A percentile compares a stretch with the other conserved stretches of the same genome.
phyloP scores from a whole-genome alignment of 495 filamentous ascomycete genomes.

The Penicillium atrosanguineum region DNA sequence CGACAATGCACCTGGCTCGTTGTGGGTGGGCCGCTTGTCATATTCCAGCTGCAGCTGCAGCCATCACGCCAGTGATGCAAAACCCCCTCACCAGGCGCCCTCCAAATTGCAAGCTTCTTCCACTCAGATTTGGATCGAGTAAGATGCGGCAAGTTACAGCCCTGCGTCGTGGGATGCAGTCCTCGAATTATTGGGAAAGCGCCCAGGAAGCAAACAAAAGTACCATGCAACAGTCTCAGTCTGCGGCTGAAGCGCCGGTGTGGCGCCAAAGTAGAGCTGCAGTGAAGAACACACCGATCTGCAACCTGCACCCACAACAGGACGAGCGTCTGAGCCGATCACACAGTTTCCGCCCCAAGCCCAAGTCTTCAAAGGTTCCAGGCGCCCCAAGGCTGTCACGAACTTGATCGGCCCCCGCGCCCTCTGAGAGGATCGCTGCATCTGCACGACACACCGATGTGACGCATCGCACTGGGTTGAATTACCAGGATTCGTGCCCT shows the following conservation, averaged over 20 bases:
- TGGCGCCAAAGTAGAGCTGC: constrained; percentile 13
- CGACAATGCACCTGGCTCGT: constrained; percentile 6
- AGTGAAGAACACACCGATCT: constrained; percentile 12
- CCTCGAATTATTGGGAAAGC: not conserved
- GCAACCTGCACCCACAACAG: constrained; percentile 4
- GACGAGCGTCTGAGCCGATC: constrained; percentile 13
- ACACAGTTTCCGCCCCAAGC: constrained; percentile 4
- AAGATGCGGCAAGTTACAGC: not conserved
- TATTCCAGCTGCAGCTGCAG: constrained; percentile 18
- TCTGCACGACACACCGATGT: constrained; percentile 17
- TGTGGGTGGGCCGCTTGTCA: constrained; percentile 17
- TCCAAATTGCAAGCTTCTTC: not conserved
- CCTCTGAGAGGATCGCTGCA: constrained; percentile 10
- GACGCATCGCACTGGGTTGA: constrained; percentile 12
- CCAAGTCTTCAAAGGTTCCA: not conserved
- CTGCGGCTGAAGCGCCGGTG: constrained; percentile 7
- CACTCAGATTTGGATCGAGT: not conserved
- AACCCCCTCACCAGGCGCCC: not conserved
- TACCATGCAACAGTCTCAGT: not conserved
- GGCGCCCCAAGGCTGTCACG: not conserved
- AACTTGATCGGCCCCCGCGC: not conserved
- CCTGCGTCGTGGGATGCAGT: constrained; percentile 3
- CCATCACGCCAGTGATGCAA: constrained; percentile 1
- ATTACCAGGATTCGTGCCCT: constrained; percentile 5
- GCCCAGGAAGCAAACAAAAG: constrained; percentile 4